Percentiles rank a stretch among this genome's conserved stretches.
These are phyloP conservation scores for Croton laevigatus DNA, from an alignment of 441 rosid species.

Conservation along the genomic window DNA sequence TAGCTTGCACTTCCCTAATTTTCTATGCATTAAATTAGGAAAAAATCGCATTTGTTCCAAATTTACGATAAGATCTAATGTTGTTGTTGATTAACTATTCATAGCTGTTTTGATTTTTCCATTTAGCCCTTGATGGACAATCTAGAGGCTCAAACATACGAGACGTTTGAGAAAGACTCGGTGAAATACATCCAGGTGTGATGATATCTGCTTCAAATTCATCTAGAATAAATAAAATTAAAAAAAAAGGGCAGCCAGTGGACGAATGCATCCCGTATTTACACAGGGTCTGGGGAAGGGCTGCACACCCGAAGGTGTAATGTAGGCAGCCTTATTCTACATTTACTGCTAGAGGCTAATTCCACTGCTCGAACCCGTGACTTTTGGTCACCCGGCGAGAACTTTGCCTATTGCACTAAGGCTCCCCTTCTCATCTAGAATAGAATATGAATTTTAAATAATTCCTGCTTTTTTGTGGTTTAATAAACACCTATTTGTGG, in stretches of 20 bases:
- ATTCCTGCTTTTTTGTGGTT: not conserved
- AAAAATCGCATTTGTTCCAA: not conserved
- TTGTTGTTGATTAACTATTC: slow-evolving; percentile 5
- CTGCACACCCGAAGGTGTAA: too few relatives aligned
- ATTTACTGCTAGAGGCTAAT: too few relatives aligned
- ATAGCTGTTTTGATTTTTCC: slow-evolving; percentile 13
- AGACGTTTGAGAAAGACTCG: slow-evolving; percentile 96
- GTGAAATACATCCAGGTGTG: slow-evolving; percentile 85
- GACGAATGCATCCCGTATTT: too few relatives aligned
- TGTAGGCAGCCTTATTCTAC: too few relatives aligned
- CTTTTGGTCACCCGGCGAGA: too few relatives aligned
- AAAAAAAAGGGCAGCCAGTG: too few relatives aligned
- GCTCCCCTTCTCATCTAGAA: not conserved
- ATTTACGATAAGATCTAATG: not conserved
- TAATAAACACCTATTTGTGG: not conserved
- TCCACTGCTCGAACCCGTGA: too few relatives aligned
- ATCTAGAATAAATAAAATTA: not conserved
- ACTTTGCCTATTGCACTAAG: too few relatives aligned
- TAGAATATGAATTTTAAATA: not conserved
- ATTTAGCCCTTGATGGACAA: slow-evolving; percentile 99
- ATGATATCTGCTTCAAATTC: slow-evolving; percentile 4
- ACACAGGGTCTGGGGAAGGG: too few relatives aligned
- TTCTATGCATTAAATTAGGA: not conserved
- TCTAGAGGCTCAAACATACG: slow-evolving; percentile 98
- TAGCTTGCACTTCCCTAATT: slow-evolving; percentile 11